Conservation (phyloP, 441 rosid species). For the Aquilaria agallochum region DNA sequence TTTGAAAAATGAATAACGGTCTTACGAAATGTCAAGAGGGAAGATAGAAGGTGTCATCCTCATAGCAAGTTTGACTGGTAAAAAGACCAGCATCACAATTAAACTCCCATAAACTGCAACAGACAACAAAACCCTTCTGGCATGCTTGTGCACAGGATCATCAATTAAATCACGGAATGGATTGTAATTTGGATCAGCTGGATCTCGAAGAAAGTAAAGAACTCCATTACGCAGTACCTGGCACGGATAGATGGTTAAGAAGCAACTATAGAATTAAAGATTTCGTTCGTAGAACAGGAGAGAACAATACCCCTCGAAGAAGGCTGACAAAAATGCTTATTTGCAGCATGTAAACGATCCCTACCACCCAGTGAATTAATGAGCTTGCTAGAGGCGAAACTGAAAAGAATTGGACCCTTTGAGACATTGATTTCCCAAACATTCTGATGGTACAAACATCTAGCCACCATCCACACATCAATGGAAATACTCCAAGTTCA, state of each 20-base stretch:
- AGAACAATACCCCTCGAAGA: constrained; percentile 91
- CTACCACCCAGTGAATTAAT: constrained; percentile 98
- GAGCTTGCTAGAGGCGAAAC: constrained; percentile 95
- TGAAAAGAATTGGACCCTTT: constrained; percentile 78
- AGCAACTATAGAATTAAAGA: constrained; percentile 2
- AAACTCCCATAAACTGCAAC: constrained; percentile 95
- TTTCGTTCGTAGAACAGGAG: constrained; percentile 5
- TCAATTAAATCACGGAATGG: constrained; percentile 97
- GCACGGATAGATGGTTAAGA: constrained; percentile 5
- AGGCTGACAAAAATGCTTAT: constrained; percentile 99
- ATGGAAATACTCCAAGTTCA: constrained; percentile 98
- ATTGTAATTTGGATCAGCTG: constrained; percentile 95
- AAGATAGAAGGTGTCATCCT: constrained; percentile 85
- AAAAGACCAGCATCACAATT: constrained; percentile 95
- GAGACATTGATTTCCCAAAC: constrained; percentile 95
- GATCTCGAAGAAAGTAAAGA: constrained; percentile 87
- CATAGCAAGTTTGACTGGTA: constrained; percentile 97
- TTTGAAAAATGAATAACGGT: constrained; percentile 2
- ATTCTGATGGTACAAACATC: constrained; percentile 94
- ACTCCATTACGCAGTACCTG: constrained; percentile 96
- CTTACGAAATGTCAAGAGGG: constrained; percentile 95
- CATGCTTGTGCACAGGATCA: constrained; percentile 98
- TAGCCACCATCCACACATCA: constrained; percentile 99
- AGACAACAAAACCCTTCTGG: constrained; percentile 86
- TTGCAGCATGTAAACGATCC: constrained; percentile 96